Evolutionary conservation across 768 basidiomycete genomes (phyloP).

Genomic region (Amanita muscaria): DNA sequence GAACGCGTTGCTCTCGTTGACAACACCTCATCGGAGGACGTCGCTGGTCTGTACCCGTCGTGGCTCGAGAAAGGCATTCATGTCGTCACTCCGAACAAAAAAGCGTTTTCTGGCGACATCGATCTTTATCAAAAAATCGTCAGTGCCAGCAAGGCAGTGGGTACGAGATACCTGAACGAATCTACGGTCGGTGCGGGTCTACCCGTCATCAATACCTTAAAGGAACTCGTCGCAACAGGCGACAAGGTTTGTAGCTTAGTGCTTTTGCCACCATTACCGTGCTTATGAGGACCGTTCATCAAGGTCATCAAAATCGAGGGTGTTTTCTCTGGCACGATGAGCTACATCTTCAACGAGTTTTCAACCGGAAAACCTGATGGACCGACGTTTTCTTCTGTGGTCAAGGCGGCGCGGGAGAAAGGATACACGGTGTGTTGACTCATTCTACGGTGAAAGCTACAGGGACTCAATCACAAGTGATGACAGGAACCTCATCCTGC

Average conservation of each 20-base stretch:
- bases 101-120: slow-evolving; percentile 76
- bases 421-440: slow-evolving; percentile 72
- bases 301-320: slow-evolving; percentile 92
- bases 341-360: slow-evolving; percentile 98
- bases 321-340: slow-evolving; percentile 95
- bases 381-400: slow-evolving; percentile 81
- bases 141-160: slow-evolving; percentile 44
- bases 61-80: slow-evolving; percentile 74
- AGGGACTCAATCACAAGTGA: too few species aligned
- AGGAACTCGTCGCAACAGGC: slow-evolving; percentile 86
- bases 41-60: slow-evolving; percentile 75
- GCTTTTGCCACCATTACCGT: background rate
- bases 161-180: slow-evolving; percentile 74
- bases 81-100: slow-evolving; percentile 97
- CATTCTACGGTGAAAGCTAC: slow-evolving; percentile 12
- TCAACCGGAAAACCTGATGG: slow-evolving; percentile 61
- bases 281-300: background rate
- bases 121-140: slow-evolving; percentile 63
- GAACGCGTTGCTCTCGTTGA: slow-evolving; percentile 71
- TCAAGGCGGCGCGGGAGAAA: slow-evolving; percentile 78
- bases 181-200: slow-evolving; percentile 94
- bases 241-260: slow-evolving; percentile 55
- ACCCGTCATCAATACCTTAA: slow-evolving; percentile 85
- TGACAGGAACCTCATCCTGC: slow-evolving; percentile 86
- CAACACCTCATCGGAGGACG: slow-evolving; percentile 79